Evolutionary conservation across 2,329 filamentous ascomycete genomes (phyloP).

Genomic region (Penicillium sp.): DNA sequence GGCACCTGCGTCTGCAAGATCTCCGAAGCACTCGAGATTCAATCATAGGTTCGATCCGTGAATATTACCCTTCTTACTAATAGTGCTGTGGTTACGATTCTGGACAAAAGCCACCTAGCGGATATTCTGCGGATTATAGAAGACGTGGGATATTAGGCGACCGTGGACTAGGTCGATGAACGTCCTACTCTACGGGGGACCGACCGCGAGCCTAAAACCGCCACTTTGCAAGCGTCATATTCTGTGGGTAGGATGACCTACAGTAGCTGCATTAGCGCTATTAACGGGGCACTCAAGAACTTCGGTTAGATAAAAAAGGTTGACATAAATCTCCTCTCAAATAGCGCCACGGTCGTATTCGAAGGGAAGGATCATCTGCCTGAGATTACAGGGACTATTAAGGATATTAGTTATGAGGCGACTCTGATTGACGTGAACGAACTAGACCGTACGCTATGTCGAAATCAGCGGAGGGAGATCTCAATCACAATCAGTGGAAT

Average conservation of each 20-base stretch:
- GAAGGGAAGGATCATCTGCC: conserved; percentile 50
- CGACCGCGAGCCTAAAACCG: conserved; percentile 7
- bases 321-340: conserved; percentile 57
- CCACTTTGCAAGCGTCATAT: conserved; percentile 15
- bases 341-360: conserved; percentile 56
- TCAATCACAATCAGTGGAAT: conserved; percentile 72
- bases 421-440: neutral
- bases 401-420: conserved; percentile 64
- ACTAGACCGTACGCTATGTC: neutral
- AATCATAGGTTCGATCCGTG: conserved; percentile 16
- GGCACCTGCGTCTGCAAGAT: neutral
- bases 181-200: neutral
- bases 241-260: conserved; percentile 59
- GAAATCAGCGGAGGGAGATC: conserved; percentile 60
- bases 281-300: conserved; percentile 53
- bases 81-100: conserved; percentile 18
- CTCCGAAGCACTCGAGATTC: conserved; percentile 9
- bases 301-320: conserved; percentile 53
- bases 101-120: conserved; percentile 15
- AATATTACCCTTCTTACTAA: conserved; percentile 21
- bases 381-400: conserved; percentile 55
- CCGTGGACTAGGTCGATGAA: neutral
- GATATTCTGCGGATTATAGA: neutral
- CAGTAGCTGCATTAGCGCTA: conserved; percentile 57
- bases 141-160: neutral